Evolutionary conservation across 2,329 filamentous ascomycete species (phyloP), one percentile per base, ranked within the genome.

Genomic region (Fusarium penzigii): DNA sequence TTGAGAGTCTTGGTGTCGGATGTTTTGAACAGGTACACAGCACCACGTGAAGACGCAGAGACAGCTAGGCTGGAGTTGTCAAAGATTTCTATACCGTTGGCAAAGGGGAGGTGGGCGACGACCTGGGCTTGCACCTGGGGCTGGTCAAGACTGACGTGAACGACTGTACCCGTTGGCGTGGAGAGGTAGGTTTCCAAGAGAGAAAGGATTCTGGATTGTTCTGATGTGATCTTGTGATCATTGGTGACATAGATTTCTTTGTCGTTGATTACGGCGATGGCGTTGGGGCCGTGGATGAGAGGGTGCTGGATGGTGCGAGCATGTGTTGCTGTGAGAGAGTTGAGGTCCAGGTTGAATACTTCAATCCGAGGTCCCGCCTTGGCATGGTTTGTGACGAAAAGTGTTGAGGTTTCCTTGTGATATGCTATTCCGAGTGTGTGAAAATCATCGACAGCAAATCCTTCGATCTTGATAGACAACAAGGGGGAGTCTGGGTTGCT

Each of bases 191-290:
- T 73, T 58, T 78, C 75, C 0, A 72, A 2, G 1, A 51, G 48
- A 9, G 66, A 58, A 0, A 76, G 56, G 1, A 69, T 3, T 1
- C 49, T 59, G 3, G 55, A 51, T 8, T 68, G 47, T 3, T 53
- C 55, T 11, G 59, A 52, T 1, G 66, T 58, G 50, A 76, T 70
- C 55, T 65, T 48, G 53, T 76, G 72, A 51, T 73, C 69, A 42
- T 76, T 77, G 3, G 73, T 75, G 17, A 77, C 68, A 46, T 71
- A 72, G 17, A 78, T 59, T 50, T 76, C 72, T 3, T 68, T 60
- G 8, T 51, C 55, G 49, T 64, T 70, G 29, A 72, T 51, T 1
- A 73, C 48, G 3, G 63, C 62, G 13, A 78, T 70, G 8, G 73
- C 63, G 52, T 78, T 78, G 5, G 75, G 75, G 0, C 50, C 66